A percentile compares a stretch with the other conserved stretches of the same genome.
phyloP scores from a whole-genome alignment of 805 yeast species.

The Yamadazyma tumulicola region DNA sequence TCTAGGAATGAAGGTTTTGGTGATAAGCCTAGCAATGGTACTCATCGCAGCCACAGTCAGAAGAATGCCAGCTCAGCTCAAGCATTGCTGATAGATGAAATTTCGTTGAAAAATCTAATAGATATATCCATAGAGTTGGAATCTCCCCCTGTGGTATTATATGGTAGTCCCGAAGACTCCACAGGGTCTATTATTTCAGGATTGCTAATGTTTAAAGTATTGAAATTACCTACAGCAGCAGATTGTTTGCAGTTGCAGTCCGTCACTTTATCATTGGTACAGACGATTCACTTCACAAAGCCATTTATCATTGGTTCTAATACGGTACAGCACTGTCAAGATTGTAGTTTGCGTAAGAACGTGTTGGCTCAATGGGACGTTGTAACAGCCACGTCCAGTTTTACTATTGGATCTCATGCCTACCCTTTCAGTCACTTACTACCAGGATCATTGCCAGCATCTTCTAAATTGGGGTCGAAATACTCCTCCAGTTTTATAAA shows the following conservation, averaged over 20 bases:
- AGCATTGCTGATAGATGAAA: too few relatives aligned
- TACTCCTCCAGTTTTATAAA: conserved; percentile 50
- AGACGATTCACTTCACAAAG: conserved; percentile 59
- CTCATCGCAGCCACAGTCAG: neutral
- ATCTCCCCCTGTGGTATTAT: conserved; percentile 86
- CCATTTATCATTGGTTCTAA: conserved; percentile 61
- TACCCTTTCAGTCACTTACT: conserved; percentile 89
- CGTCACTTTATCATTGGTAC: conserved; percentile 68
- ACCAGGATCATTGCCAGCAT: conserved; percentile 86
- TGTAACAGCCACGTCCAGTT: conserved; percentile 52
- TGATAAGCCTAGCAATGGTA: conserved; percentile 1
- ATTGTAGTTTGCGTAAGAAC: conserved; percentile 53
- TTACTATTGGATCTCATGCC: conserved; percentile 69
- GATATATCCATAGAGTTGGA: conserved; percentile 57
- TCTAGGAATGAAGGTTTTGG: neutral
- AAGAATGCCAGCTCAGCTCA: too few relatives aligned
- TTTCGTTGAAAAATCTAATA: neutral
- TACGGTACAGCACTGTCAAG: conserved; percentile 48
- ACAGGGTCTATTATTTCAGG: conserved; percentile 89
- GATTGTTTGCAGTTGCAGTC: conserved; percentile 37
- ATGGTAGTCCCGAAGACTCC: conserved; percentile 74
- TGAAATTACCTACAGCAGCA: conserved; percentile 17
- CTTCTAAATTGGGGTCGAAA: conserved; percentile 59
- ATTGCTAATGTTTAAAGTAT: conserved; percentile 48
- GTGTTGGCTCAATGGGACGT: conserved; percentile 89